Percentiles rank a stretch among this genome's conserved stretches.
These are phyloP conservation scores for Chlorella vulgaris DNA, from an alignment of 139 green algal genomes.

Conservation along the genomic window DNA sequence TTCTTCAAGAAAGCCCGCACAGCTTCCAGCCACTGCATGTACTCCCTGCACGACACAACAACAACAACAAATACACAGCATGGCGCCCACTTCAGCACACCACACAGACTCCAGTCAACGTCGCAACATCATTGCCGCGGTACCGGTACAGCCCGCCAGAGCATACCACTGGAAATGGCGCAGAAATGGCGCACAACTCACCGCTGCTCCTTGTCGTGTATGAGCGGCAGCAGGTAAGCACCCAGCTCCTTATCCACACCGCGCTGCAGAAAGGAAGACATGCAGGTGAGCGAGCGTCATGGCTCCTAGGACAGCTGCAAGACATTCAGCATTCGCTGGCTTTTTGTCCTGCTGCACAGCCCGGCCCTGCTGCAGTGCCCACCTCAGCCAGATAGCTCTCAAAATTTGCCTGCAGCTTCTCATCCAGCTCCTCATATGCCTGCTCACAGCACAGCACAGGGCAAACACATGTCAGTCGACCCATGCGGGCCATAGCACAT, in stretches of 20 bases:
- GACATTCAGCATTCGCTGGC: too few species aligned
- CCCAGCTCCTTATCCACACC: conserved; percentile 64
- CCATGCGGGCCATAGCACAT: background rate
- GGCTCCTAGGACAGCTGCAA: too few species aligned
- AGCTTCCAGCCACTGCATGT: conserved; percentile 72
- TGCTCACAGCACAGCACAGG: background rate
- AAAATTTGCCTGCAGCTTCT: conserved; percentile 74
- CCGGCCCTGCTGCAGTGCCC: too few species aligned
- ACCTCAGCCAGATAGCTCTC: conserved; percentile 58
- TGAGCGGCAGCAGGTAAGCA: conserved; percentile 65
- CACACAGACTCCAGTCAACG: too few species aligned
- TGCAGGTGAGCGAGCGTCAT: background rate
- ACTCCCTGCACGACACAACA: conserved; percentile 52
- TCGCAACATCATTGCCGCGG: too few species aligned
- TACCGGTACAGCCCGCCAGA: too few species aligned
- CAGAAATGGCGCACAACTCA: too few species aligned
- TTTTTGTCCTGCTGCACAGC: too few species aligned
- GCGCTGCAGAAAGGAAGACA: conserved; percentile 38
- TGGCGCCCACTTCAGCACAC: too few species aligned
- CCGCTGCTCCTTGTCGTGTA: conserved; percentile 81
- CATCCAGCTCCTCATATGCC: conserved; percentile 79
- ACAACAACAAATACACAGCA: background rate
- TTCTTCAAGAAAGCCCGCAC: conserved; percentile 59
- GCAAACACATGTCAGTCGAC: background rate
- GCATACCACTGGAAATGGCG: too few species aligned